A percentile compares a stretch with the other conserved stretches of the same genome.
Evolutionary conservation across 805 yeast genomes (phyloP).

Genomic region (Saturnispora sanitii): DNA sequence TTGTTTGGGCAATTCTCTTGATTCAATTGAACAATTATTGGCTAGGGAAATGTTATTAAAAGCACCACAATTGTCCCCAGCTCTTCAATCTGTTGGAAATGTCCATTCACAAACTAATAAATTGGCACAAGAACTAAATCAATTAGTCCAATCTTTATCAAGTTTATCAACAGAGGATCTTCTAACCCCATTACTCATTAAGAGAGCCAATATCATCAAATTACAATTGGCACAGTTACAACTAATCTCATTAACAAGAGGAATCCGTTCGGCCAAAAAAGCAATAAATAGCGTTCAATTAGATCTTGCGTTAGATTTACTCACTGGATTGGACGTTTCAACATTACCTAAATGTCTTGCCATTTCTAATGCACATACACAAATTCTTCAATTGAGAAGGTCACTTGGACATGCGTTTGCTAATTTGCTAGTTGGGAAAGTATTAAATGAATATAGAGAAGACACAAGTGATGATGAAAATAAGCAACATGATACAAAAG

Average conservation of each 20-base stretch:
- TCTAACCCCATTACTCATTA: slow-evolving; percentile 53
- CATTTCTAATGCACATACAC: not conserved
- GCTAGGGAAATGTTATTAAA: slow-evolving; percentile 78
- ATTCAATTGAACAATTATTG: slow-evolving; percentile 71
- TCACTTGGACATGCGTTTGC: slow-evolving; percentile 7
- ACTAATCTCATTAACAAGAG: slow-evolving; percentile 3
- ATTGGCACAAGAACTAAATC: slow-evolving; percentile 39
- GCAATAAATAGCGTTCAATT: slow-evolving; percentile 5
- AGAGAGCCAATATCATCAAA: slow-evolving; percentile 36
- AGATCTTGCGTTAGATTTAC: too few species aligned
- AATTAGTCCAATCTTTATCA: slow-evolving; percentile 38
- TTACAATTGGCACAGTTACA: slow-evolving; percentile 5
- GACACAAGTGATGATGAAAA: too few species aligned
- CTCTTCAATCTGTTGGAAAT: slow-evolving; percentile 66
- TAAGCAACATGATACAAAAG: too few species aligned
- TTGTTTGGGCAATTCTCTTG: slow-evolving; percentile 71
- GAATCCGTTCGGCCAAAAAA: not conserved
- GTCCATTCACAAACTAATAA: slow-evolving; percentile 46
- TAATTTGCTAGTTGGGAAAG: slow-evolving; percentile 1
- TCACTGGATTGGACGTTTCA: too few species aligned
- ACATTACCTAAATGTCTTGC: not conserved
- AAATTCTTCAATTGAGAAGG: not conserved
- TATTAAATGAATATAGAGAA: slow-evolving; percentile 4
- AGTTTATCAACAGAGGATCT: slow-evolving; percentile 43
- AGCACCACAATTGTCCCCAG: slow-evolving; percentile 74